Base-by-base conservation (phyloP, 2,329 filamentous ascomycete genomes). In the Stagonosporopsis tanaceti region DNA sequence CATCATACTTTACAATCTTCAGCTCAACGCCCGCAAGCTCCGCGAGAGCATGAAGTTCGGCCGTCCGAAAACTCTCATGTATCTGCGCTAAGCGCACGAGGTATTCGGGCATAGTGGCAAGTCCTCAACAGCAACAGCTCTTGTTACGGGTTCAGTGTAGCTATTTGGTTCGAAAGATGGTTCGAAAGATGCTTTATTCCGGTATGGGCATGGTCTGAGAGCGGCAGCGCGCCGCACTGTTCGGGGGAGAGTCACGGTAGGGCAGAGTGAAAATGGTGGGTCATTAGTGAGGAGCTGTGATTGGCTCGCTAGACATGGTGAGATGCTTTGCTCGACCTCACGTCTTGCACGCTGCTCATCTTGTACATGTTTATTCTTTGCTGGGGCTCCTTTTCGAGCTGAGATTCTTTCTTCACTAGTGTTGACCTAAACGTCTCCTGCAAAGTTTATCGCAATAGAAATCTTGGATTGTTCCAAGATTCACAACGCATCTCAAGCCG, bases 51-150 rank as follows among this genome's bases (percentile, higher is more conserved):
- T 94, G 81, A 14, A 97, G 85, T 77, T 99, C 95, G 3, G 93
- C 87, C 53, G 87, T 82, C 37, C 94, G 89, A 74, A 99, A 99
- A n/a, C 87, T 89, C 80, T 97, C 92, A 76, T 98, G 93, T 57
- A 85, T 83, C 77, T 98, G 95, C 41, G 89, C 90, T 74, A 98
- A 93, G 68, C 94, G 91, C 63, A 99, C 88, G 59, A 99, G 84
- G 72, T 91, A 98, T 61, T 96, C 87, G 87, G 72, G 72, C 74
- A 76, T 76, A 30, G 35, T 59, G 54, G 40, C 50, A 27, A 22
- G 17, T n/a, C 2, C 22, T n/a, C 11, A 41, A 24, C 7, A 24
- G 8, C 17, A 15, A 17, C 9, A 34, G 32, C 14, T 15, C 32
- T 46, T 17, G 28, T 14, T 11, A 15, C 15, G 4, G n/a, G 2